Evolutionary conservation across 352 stramenopile species (phyloP).

Genomic region (Phytopythium boreale): DNA sequence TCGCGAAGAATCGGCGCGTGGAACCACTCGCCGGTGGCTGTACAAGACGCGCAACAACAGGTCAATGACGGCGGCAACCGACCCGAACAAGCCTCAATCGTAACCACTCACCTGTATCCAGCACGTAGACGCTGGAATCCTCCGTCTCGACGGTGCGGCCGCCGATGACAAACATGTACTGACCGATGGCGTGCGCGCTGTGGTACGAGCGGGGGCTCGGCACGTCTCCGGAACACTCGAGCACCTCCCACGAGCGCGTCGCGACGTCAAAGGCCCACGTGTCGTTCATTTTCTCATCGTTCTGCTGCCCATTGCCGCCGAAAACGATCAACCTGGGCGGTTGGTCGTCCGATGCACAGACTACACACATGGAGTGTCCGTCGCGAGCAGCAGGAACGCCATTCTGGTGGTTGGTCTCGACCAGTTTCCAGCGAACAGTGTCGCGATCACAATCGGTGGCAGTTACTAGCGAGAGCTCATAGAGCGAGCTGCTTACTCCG

Average conservation of each 20-base stretch:
- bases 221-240: constrained; percentile 38
- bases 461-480: constrained; percentile 16
- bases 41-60: not conserved
- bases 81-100: not conserved
- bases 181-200: constrained; percentile 44
- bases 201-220: constrained; percentile 63
- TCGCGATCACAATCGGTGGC: not conserved
- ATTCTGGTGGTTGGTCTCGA: not conserved
- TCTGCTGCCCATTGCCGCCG: constrained; percentile 70
- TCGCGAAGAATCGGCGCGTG: constrained; percentile 33
- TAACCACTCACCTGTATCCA: constrained; percentile 35
- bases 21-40: constrained; percentile 38
- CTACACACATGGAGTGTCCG: constrained; percentile 54
- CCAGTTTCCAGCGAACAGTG: constrained; percentile 26
- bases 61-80: not conserved
- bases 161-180: constrained; percentile 60
- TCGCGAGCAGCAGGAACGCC: constrained; percentile 46
- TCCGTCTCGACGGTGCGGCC: constrained; percentile 46
- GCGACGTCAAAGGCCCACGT: constrained; percentile 56
- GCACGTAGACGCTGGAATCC: constrained; percentile 44
- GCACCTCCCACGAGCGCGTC: constrained; percentile 28
- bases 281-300: constrained; percentile 66
- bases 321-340: constrained; percentile 43
- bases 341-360: constrained; percentile 6
- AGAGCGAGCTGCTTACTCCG: constrained; percentile 52